Evolutionary conservation across 2,329 filamentous ascomycete species (phyloP).

Genomic region (Aspergillus melleus): DNA sequence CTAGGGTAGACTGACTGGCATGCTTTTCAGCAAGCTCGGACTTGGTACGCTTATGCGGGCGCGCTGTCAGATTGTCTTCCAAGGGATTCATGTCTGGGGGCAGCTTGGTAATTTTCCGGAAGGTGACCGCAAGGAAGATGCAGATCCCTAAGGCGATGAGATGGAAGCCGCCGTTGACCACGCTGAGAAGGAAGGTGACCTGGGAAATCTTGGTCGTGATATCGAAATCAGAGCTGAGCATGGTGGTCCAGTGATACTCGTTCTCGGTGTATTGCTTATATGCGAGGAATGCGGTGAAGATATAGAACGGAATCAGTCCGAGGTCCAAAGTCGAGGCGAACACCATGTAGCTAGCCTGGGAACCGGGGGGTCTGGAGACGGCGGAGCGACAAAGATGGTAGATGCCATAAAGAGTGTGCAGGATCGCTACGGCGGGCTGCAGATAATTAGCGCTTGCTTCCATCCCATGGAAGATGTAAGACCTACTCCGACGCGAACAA

Average conservation of each 20-base stretch:
- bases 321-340: constrained; percentile 75
- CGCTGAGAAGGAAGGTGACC: constrained; percentile 67
- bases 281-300: constrained; percentile 58
- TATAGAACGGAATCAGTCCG: constrained; percentile 63
- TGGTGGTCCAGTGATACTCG: constrained; percentile 63
- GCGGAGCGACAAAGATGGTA: constrained; percentile 75
- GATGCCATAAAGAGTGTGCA: constrained; percentile 74
- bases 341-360: constrained; percentile 83
- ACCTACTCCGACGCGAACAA: constrained; percentile 74
- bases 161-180: constrained; percentile 67
- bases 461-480: neutral
- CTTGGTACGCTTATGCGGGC: constrained; percentile 72
- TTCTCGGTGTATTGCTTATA: constrained; percentile 51
- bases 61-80: constrained; percentile 78
- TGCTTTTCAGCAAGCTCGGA: constrained; percentile 64
- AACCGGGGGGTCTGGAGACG: constrained; percentile 70
- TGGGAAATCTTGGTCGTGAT: constrained; percentile 62
- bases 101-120: constrained; percentile 76
- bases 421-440: constrained; percentile 72
- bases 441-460: neutral
- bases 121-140: constrained; percentile 73
- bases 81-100: constrained; percentile 96
- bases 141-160: constrained; percentile 69
- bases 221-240: constrained; percentile 57
- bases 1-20: constrained; percentile 52